A percentile compares a stretch with the other conserved stretches of the same genome.
These are phyloP conservation scores for Penicillium verhagenii DNA, from an alignment of 495 filamentous ascomycete genomes.

Conservation along the genomic window DNA sequence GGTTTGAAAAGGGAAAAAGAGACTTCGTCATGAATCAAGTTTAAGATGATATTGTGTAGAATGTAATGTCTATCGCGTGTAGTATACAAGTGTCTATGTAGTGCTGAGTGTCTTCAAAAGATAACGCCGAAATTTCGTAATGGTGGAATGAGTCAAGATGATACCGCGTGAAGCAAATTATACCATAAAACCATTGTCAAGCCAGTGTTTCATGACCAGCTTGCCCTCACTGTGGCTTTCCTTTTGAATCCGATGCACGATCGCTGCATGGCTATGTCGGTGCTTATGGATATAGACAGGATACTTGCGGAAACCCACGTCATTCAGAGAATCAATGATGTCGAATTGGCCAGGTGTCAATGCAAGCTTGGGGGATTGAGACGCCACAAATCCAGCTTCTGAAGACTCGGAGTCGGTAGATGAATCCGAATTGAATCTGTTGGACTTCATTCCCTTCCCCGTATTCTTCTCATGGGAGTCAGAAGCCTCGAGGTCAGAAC, in stretches of 20 bases:
- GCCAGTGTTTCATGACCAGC: conserved; percentile 79
- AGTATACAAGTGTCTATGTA: too few relatives aligned
- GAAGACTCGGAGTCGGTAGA: neutral
- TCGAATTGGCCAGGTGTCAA: conserved; percentile 75
- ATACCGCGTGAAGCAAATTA: conserved; percentile 25
- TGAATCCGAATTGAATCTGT: neutral
- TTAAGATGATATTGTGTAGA: too few relatives aligned
- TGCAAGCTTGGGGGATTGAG: conserved; percentile 57
- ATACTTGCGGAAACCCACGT: conserved; percentile 75
- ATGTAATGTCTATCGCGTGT: too few relatives aligned
- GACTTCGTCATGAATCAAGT: too few relatives aligned
- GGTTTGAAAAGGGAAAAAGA: too few relatives aligned
- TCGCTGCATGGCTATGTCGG: conserved; percentile 82
- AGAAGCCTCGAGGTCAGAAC: conserved; percentile 30
- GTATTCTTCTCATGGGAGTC: conserved; percentile 4
- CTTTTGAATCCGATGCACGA: conserved; percentile 71
- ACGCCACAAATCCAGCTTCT: neutral
- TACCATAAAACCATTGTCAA: conserved; percentile 68
- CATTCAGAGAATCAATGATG: conserved; percentile 76
- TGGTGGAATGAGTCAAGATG: too few relatives aligned
- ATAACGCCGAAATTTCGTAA: too few relatives aligned
- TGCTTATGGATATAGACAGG: conserved; percentile 82
- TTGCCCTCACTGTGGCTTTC: conserved; percentile 69
- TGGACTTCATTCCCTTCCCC: neutral
- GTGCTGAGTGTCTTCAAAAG: too few relatives aligned